A percentile compares a stretch with the other conserved stretches of the same genome.
Evolutionary conservation across 164 flowering plant genomes (phyloP).

Genomic region (Buxus sempervirens): DNA sequence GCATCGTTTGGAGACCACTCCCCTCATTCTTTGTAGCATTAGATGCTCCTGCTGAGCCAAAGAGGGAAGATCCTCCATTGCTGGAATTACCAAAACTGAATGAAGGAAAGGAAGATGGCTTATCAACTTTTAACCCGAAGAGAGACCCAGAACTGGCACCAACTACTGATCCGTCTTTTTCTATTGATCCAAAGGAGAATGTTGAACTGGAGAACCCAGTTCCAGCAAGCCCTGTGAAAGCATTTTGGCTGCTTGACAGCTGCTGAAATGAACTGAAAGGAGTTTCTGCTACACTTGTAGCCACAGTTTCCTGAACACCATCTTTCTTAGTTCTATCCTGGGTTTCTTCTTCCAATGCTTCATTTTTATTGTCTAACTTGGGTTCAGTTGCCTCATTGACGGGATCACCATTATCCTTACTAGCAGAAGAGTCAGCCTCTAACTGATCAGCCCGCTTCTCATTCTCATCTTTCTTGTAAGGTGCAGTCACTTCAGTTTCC

Average conservation of each 20-base stretch:
- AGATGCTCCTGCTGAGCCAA: constrained; percentile 41
- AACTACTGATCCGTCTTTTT: constrained; percentile 49
- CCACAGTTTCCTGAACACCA: constrained; percentile 20
- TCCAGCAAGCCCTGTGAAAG: constrained; percentile 85
- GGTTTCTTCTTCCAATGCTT: constrained; percentile 9
- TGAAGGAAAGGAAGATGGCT: constrained; percentile 30
- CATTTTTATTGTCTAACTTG: constrained; percentile 1
- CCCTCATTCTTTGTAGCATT: constrained; percentile 45
- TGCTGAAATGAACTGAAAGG: constrained; percentile 72
- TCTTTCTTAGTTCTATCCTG: constrained; percentile 22
- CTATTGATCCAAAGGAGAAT: constrained; percentile 67
- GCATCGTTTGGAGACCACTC: constrained; percentile 45
- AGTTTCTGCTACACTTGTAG: constrained; percentile 30
- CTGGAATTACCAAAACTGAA: constrained; percentile 46
- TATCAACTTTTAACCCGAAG: constrained; percentile 43
- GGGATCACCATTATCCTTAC: constrained; percentile 22
- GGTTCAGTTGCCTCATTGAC: constrained; percentile 16
- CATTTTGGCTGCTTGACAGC: constrained; percentile 83
- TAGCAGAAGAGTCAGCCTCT: constrained; percentile 25
- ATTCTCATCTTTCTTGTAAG: constrained; percentile 24
- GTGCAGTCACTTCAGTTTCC: constrained; percentile 16
- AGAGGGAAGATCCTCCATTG: constrained; percentile 66
- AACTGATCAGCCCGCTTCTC: constrained; percentile 24
- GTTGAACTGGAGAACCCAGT: constrained; percentile 76
- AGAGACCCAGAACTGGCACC: constrained; percentile 37